A percentile compares a stretch with the other conserved stretches of the same genome.
Conservation (phyloP, 495 filamentous ascomycete species). For the Lophiotrema nucula region DNA sequence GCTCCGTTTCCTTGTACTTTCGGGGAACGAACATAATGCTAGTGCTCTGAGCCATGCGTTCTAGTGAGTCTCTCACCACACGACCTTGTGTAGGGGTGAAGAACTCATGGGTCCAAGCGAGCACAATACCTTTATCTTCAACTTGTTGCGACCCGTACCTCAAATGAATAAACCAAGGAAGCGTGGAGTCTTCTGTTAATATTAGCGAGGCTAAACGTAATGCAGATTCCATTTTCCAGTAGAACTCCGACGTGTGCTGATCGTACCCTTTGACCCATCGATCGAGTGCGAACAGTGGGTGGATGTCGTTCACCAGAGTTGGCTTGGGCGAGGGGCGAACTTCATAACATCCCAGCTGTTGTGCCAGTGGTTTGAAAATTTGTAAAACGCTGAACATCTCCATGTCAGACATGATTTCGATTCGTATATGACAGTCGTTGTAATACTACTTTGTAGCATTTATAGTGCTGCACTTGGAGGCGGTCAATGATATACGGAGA, state of each 20-base stretch:
- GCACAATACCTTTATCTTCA: neutral
- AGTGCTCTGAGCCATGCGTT: neutral
- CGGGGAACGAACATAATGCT: conserved; percentile 6
- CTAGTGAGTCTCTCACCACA: neutral
- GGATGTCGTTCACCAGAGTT: conserved; percentile 7
- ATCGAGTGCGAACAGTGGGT: conserved; percentile 7
- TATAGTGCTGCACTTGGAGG: too few species aligned
- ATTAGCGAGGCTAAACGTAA: conserved; percentile 14
- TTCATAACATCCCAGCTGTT: conserved; percentile 1
- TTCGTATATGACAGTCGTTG: too few species aligned
- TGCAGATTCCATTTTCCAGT: conserved; percentile 2
- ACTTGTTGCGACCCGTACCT: neutral
- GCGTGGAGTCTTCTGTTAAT: conserved; percentile 10
- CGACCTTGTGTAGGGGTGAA: neutral
- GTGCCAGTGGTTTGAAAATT: neutral
- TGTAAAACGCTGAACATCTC: too few species aligned
- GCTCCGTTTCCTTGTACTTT: neutral
- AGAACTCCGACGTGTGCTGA: conserved; percentile 8
- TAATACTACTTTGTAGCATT: too few species aligned
- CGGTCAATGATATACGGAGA: too few species aligned
- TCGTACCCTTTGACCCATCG: conserved; percentile 19
- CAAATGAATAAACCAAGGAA: conserved; percentile 18
- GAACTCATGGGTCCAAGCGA: neutral
- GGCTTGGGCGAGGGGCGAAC: neutral
- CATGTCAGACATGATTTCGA: too few species aligned